Base-by-base conservation (phyloP, 1,139 yeast genomes). In the Geotrichum carabidarum region DNA sequence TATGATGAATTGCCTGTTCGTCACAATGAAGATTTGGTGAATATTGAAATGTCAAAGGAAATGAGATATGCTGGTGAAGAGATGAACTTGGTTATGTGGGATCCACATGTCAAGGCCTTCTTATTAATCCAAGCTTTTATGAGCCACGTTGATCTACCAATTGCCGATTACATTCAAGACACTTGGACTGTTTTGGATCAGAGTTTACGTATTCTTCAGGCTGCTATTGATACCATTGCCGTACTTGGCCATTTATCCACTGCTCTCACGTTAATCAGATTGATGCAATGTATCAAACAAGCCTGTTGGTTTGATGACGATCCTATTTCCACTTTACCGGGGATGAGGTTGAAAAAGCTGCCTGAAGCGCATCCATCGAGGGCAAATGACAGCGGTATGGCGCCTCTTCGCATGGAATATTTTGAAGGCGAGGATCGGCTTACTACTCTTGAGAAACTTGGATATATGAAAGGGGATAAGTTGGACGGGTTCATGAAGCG, bases 161-260 rank as follows among this genome's bases (percentile, higher is more conserved):
- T 94, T 65, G 94, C 96, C 0, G 99, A 93, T 74, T 94, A 94
- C 68, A 77, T 87, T 12, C 98, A 93, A 66, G 99, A 93, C 70
- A 90, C 96, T 0, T 82, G 90, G 18, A 85, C 98, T 0, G 95
- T 94, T 4, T 74, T 94, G 58, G 99, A 93, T 66, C 99, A 93
- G 71, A 82, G 95, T 4, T 76, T 94, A 64, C 96, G 99, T 79
- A 86, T 93, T 59, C 73, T 90, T 56, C 99, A 93, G 66, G 97
- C 98, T 0, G 86, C 81, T 62, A 84, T 93, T 58, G 99, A 94
- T 68, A 89, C 88, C 17, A 83, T 95, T 2, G 82, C 96, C 1
- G 97, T 93, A 63, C 67, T 84, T 65, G 96, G 96, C 0, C 85
- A 81, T 64, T 74, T 83, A 47, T 67, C 77, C 2, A 79, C 88